A percentile compares a stretch with the other conserved stretches of the same genome.
phyloP scores from a whole-genome alignment of 345 rosid genomes.

The Moringa oleifera region DNA sequence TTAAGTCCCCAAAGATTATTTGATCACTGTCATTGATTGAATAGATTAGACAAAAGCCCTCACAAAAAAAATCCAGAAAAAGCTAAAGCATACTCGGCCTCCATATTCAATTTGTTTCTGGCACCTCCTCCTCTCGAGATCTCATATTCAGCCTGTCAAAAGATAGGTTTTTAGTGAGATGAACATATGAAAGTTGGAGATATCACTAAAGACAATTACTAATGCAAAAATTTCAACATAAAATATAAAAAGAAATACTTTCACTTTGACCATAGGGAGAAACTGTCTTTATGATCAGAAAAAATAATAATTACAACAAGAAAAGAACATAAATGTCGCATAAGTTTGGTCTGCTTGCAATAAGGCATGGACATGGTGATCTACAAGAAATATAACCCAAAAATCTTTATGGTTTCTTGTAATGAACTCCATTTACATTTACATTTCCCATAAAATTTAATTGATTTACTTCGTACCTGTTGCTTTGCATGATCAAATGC shows the following conservation, averaged over 20 bases:
- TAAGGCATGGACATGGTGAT: background rate
- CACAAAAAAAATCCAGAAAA: slow-evolving; percentile 15
- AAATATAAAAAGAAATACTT: too few relatives aligned
- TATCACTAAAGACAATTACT: background rate
- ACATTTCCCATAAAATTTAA: slow-evolving; percentile 10
- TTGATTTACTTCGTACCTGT: slow-evolving; percentile 49
- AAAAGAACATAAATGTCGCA: too few relatives aligned
- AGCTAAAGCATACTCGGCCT: slow-evolving; percentile 60
- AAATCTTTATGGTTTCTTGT: background rate
- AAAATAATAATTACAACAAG: too few relatives aligned
- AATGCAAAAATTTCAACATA: too few relatives aligned
- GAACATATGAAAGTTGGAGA: slow-evolving; percentile 7
- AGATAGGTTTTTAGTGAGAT: slow-evolving; percentile 13
- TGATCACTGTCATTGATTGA: background rate
- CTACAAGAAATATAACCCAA: background rate
- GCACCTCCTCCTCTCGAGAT: slow-evolving; percentile 55
- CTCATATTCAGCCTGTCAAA: slow-evolving; percentile 71
- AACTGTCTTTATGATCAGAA: too few relatives aligned
- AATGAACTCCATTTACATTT: background rate
- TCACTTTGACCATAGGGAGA: too few relatives aligned
- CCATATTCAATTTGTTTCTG: slow-evolving; percentile 74
- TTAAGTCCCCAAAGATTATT: background rate
- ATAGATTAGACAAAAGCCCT: background rate
- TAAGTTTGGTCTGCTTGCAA: too few relatives aligned
- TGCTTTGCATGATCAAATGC: slow-evolving; percentile 96